Evolutionary conservation across 2,329 filamentous ascomycete species (phyloP), one percentile per base, ranked within the genome.

Genomic region (Ceratocystis cubensis): DNA sequence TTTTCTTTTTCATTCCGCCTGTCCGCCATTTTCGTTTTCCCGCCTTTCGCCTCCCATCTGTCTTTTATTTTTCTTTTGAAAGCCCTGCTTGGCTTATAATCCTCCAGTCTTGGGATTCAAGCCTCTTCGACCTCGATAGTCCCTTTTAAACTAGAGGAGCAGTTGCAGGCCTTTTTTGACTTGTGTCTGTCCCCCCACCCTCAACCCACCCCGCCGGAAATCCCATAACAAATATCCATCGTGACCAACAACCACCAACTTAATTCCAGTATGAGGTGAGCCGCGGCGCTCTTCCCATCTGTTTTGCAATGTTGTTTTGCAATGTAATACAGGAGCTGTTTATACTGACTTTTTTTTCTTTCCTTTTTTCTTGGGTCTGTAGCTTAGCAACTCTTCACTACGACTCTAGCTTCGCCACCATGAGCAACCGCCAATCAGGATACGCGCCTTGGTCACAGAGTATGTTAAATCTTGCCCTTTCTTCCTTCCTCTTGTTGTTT

Each of bases 201-300:
- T 59, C 45, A 64, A 64, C 15, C 28, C 41, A 28, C 30, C 28
- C 62, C 62, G 28, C 62, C 62, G 62, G 62, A 64, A 33, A 59
- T 30, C 56, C 56, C 56, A 59, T 33, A 59, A 59, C 30, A 33
- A 17, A 30, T n/a, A 59, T n/a, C 28, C 56, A 59, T 25, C 56
- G 56, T 59, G 56, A 59, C 28, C 56, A 59, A 59, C 56, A 59
- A 50, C 62, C 41, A 53, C 62, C 45, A 64, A 50, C 46, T 33
- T 48, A 50, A 67, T 37, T 64, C 62, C 65, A 67, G 41, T 67
- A 67, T 67, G 65, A 67, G 65, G 65, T 67, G 65, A 67, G 65
- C 62, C 65, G 50, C 48, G 46, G 65, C 65, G 61, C 65, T 67
- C 65, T 67, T 63, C 48, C 64, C 64, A 45, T 59, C 62, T 59